Evolutionary conservation across 306 rosid species (phyloP).

Genomic region (Styphnolobium japonicum): DNA sequence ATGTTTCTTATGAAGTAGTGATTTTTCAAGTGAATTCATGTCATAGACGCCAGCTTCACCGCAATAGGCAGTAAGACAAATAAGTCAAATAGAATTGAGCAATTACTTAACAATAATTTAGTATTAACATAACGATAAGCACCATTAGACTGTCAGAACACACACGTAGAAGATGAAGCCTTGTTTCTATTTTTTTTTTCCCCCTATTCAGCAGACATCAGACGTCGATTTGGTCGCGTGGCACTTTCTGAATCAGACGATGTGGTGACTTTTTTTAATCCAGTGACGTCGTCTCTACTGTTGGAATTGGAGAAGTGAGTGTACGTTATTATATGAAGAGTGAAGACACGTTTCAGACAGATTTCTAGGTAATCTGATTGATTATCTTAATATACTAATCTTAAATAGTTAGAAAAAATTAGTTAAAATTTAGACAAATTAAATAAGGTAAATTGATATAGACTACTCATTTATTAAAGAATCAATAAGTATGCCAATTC

Average conservation of each 20-base stretch:
- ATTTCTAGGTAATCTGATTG: neutral
- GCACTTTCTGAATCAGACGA: slow-evolving; percentile 5
- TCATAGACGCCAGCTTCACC: slow-evolving; percentile 18
- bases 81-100: neutral
- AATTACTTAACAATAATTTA: neutral
- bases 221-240: slow-evolving; percentile 26
- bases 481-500: no score
- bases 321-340: neutral
- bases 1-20: neutral
- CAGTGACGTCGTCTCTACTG: neutral
- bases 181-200: neutral
- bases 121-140: neutral
- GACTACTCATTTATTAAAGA: no score
- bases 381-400: no score
- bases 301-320: neutral
- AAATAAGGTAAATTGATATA: no score
- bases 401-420: no score
- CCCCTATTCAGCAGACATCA: neutral
- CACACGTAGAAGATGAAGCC: neutral
- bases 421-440: no score
- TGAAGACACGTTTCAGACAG: slow-evolving; percentile 32
- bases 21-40: neutral
- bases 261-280: neutral
- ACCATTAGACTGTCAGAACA: neutral
- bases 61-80: neutral